Percentiles rank a stretch among this genome's conserved stretches.
phyloP scores from a whole-genome alignment of 2,329 filamentous ascomycete genomes.

The Paracorniculantispora psalliotae region DNA sequence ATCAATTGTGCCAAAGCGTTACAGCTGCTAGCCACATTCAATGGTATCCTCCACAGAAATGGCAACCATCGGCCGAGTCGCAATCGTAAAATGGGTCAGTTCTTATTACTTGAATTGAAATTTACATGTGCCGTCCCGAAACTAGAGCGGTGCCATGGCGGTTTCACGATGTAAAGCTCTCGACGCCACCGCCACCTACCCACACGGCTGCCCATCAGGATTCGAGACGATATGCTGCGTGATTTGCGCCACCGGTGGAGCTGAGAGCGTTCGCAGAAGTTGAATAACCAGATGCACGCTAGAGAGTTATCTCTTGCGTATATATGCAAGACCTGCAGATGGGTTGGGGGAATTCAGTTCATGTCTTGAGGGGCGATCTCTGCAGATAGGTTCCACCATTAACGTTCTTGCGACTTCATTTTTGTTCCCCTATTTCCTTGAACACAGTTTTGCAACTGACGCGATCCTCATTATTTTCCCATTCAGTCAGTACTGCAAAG shows the following conservation, averaged over 20 bases:
- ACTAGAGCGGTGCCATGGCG: not conserved
- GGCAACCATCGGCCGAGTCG: not conserved
- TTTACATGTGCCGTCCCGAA: not conserved
- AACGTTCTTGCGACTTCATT: not conserved
- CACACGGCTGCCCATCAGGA: not conserved
- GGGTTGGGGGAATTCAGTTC: not conserved
- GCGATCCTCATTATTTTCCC: not conserved
- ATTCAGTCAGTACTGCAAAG: not conserved
- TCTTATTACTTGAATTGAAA: not conserved
- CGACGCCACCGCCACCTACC: not conserved
- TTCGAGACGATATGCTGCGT: not conserved
- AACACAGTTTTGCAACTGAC: not conserved
- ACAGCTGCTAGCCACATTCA: not conserved
- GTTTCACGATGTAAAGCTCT: not conserved
- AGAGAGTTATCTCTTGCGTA: not conserved
- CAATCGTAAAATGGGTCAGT: not conserved
- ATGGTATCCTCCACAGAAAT: not conserved
- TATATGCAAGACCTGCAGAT: not conserved
- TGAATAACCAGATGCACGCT: not conserved
- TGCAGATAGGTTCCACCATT: not conserved
- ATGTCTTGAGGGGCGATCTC: not conserved
- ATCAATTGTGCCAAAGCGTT: not conserved
- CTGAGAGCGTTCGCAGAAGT: not conserved
- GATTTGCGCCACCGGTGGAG: not conserved
- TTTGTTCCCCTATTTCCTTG: not conserved